phyloP scores from a whole-genome alignment of 148 eudicot species.

The Rhododendron henanense region DNA sequence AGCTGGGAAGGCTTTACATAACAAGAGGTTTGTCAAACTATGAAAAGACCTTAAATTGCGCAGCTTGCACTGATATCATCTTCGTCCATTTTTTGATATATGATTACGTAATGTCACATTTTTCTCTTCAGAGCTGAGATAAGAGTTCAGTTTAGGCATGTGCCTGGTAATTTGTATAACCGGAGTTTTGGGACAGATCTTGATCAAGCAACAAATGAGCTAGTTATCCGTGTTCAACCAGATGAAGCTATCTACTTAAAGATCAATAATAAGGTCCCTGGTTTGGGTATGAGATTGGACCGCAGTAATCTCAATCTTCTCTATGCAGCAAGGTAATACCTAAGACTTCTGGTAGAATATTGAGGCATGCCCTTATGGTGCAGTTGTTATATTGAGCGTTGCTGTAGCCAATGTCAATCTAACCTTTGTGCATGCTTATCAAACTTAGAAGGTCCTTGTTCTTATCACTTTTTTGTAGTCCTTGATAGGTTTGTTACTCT shows the following conservation, averaged over 20 bases:
- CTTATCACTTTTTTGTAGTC: background rate
- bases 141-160: conserved; percentile 90
- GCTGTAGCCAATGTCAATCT: background rate
- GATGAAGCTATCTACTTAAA: conserved; percentile 89
- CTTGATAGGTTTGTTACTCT: background rate
- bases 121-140: conserved; percentile 71
- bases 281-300: conserved; percentile 90
- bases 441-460: background rate
- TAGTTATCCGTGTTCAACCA: conserved; percentile 92
- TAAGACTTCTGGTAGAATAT: background rate
- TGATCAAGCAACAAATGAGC: conserved; percentile 90
- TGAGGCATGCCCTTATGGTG: background rate
- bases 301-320: conserved; percentile 90
- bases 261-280: conserved; percentile 97
- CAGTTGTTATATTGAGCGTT: background rate
- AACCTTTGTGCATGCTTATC: background rate
- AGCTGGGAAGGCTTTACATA: conserved; percentile 93
- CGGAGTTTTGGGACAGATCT: conserved; percentile 72
- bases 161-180: conserved; percentile 86
- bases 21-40: conserved; percentile 49
- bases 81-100: background rate
- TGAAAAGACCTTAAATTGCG: background rate
- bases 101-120: background rate
- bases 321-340: conserved; percentile 75
- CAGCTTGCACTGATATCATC: background rate